Percentiles rank a stretch among this genome's conserved stretches.
Conservation (phyloP, 2,329 filamentous ascomycete genomes). For the Davidsoniella neocaledoniae region DNA sequence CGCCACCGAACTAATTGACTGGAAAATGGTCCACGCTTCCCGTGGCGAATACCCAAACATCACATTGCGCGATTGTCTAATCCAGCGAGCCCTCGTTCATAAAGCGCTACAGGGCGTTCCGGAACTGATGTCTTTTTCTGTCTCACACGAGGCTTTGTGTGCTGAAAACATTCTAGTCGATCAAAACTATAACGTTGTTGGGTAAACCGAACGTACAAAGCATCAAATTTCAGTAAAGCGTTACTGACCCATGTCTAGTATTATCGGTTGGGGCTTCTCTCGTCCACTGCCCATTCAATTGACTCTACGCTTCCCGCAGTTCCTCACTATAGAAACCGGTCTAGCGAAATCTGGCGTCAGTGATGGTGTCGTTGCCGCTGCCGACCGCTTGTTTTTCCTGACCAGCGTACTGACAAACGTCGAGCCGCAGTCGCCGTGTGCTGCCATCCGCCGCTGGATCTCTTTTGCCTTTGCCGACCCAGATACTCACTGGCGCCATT, state of each 20-base stretch:
- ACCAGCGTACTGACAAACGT: constrained; percentile 86
- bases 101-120: constrained; percentile 5
- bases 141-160: constrained; percentile 7
- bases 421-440: constrained; percentile 27
- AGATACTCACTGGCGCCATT: constrained; percentile 2
- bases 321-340: constrained; percentile 3
- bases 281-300: constrained; percentile 8
- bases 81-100: constrained; percentile 6
- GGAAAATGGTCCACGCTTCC: constrained; percentile 1
- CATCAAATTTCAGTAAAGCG: neutral
- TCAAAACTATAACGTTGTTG: constrained; percentile 4
- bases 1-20: constrained; percentile 8
- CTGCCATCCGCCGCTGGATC: constrained; percentile 10
- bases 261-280: constrained; percentile 10
- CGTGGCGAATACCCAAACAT: constrained; percentile 1
- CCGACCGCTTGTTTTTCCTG: constrained; percentile 27
- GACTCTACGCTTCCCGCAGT: constrained; percentile 8
- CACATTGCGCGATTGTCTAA: constrained; percentile 3
- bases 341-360: too few relatives aligned
- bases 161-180: constrained; percentile 9
- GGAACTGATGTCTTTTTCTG: constrained; percentile 6
- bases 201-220: neutral
- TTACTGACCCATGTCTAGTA: neutral
- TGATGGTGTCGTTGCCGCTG: neutral
- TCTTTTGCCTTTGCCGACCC: constrained; percentile 10